Percentiles rank a stretch among this genome's conserved stretches.
phyloP scores from a whole-genome alignment of 371 early-diverging fungal genomes.

The Neoconidiobolus thromboides region DNA sequence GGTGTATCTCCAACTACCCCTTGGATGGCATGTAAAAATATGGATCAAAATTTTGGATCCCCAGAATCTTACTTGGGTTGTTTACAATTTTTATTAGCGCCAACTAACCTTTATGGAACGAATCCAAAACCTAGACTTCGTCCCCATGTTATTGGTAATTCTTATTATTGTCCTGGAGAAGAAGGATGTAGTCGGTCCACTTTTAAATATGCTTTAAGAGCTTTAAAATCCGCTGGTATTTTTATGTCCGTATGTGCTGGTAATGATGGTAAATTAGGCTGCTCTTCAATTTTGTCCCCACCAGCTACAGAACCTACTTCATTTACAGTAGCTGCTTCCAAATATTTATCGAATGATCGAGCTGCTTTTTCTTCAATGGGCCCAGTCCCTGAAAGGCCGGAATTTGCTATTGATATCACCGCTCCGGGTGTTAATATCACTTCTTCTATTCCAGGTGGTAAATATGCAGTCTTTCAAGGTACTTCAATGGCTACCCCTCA shows the following conservation, averaged over 20 bases:
- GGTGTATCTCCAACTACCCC: background rate
- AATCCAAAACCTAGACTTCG: background rate
- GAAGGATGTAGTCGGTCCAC: background rate
- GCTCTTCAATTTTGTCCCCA: background rate
- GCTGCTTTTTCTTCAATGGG: background rate
- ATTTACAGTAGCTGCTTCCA: background rate
- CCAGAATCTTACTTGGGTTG: background rate
- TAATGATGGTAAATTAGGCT: background rate
- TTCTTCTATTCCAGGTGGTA: conserved; percentile 11
- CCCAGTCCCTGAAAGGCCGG: background rate
- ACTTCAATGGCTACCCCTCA: conserved; percentile 63
- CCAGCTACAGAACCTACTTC: background rate
- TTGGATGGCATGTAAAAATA: background rate
- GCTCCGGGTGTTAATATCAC: conserved; percentile 15
- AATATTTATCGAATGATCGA: background rate
- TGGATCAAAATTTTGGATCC: background rate
- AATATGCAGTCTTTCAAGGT: conserved; percentile 12
- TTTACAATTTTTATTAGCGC: background rate
- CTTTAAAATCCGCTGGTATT: background rate
- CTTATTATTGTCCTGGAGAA: background rate
- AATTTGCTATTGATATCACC: conserved; percentile 6
- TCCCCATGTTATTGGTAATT: background rate
- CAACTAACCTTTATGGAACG: background rate
- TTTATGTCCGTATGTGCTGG: background rate
- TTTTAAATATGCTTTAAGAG: background rate